Evolutionary conservation across 2,329 filamentous ascomycete genomes (phyloP).

Genomic region (Lecanoromycetidae sp.): DNA sequence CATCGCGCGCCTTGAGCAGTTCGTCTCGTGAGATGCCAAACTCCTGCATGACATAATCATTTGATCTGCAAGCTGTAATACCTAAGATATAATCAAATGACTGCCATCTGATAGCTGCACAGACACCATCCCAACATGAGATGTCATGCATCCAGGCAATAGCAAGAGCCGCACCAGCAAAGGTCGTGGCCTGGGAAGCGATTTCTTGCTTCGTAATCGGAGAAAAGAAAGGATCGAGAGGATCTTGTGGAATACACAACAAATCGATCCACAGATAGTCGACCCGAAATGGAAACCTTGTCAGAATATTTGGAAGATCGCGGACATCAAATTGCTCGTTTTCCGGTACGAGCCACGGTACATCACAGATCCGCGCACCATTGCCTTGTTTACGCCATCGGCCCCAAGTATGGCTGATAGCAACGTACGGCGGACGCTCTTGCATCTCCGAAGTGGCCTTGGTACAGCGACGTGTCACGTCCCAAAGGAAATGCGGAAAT

Average conservation of each 20-base stretch:
- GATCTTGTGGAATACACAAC: constrained; percentile 3
- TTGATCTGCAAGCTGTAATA: neutral
- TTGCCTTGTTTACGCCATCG: neutral
- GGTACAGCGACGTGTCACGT: neutral
- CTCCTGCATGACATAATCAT: too few species aligned
- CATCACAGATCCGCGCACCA: neutral
- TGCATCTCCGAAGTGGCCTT: neutral
- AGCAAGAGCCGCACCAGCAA: neutral
- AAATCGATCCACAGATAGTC: constrained; percentile 3
- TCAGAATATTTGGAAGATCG: neutral
- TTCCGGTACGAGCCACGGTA: neutral
- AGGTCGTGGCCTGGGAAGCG: neutral
- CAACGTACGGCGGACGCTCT: neutral
- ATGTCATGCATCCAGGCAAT: neutral
- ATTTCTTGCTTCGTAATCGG: constrained; percentile 1
- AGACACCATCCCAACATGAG: neutral
- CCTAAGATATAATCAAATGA: neutral
- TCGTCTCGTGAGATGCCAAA: neutral
- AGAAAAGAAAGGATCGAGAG: too few species aligned
- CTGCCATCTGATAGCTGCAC: neutral
- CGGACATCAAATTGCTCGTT: neutral
- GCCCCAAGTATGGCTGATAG: neutral
- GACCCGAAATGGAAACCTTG: neutral
- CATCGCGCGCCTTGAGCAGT: neutral
- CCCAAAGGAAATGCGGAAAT: neutral